Evolutionary conservation across 495 filamentous ascomycete genomes (phyloP).

Genomic region (Aspergillus egyptiacus): DNA sequence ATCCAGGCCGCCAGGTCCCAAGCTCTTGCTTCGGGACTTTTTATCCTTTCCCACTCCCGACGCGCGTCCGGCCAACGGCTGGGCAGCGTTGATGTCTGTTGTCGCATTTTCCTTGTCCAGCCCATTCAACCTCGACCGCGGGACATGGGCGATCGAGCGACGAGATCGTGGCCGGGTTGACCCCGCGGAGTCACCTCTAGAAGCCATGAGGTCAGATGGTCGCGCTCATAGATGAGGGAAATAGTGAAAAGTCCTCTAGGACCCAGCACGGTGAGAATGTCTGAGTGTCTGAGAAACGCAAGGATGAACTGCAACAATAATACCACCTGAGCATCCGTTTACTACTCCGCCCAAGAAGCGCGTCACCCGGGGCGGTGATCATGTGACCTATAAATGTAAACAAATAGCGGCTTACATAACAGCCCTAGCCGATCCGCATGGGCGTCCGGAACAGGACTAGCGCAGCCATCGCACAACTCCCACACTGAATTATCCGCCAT

Average conservation of each 20-base stretch:
- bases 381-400: slow-evolving; percentile 38
- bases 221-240: slow-evolving; percentile 14
- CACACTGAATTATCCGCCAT: slow-evolving; percentile 35
- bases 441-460: slow-evolving; percentile 34
- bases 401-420: slow-evolving; percentile 27
- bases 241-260: background rate
- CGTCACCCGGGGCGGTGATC: slow-evolving; percentile 26
- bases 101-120: slow-evolving; percentile 70
- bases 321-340: too few species aligned
- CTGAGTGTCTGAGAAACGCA: background rate
- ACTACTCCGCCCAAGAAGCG: too few species aligned
- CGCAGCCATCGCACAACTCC: slow-evolving; percentile 30
- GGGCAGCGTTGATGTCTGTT: slow-evolving; percentile 46
- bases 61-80: slow-evolving; percentile 24
- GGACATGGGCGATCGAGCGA: slow-evolving; percentile 69
- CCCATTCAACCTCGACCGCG: slow-evolving; percentile 41
- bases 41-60: slow-evolving; percentile 45
- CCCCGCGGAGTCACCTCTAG: slow-evolving; percentile 34
- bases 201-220: slow-evolving; percentile 26
- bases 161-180: slow-evolving; percentile 52
- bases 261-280: background rate
- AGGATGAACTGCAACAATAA: too few species aligned
- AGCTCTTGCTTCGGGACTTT: slow-evolving; percentile 89
- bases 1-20: slow-evolving; percentile 86
- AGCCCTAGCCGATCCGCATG: slow-evolving; percentile 40